phyloP scores from a whole-genome alignment of 768 basidiomycete species.

The Mycena pura region DNA sequence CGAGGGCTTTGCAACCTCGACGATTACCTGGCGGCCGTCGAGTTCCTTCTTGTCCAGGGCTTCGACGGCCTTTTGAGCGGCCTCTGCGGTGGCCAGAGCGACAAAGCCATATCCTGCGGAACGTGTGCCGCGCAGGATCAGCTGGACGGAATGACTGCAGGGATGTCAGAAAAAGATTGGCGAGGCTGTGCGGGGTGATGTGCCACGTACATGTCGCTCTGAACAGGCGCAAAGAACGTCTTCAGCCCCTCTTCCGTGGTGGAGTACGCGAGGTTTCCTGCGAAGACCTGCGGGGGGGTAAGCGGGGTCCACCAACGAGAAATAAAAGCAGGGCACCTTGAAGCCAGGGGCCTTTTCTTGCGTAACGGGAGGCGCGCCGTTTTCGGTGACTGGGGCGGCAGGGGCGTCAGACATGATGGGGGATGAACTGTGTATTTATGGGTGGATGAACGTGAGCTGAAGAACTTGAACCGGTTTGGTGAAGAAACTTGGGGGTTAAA shows the following conservation, averaged over 20 bases:
- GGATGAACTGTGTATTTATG: constrained; percentile 61
- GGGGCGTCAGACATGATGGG: constrained; percentile 90
- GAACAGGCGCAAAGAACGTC: constrained; percentile 90
- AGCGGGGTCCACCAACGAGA: constrained; percentile 19
- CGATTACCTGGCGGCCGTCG: constrained; percentile 86
- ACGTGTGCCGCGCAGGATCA: constrained; percentile 85
- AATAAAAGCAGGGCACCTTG: constrained; percentile 63
- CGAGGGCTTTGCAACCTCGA: constrained; percentile 92
- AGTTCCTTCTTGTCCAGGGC: constrained; percentile 87
- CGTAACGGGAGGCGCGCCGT: constrained; percentile 83
- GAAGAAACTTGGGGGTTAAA: constrained; percentile 83
- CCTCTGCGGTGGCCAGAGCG: constrained; percentile 78
- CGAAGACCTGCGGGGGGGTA: constrained; percentile 72
- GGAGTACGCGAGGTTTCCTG: constrained; percentile 93
- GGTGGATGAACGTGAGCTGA: constrained; percentile 61
- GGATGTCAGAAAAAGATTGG: constrained; percentile 27
- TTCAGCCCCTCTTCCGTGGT: constrained; percentile 95
- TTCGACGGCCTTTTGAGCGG: constrained; percentile 87
- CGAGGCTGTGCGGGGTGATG: constrained; percentile 47
- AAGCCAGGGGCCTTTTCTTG: constrained; percentile 74
- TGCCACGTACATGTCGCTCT: constrained; percentile 83
- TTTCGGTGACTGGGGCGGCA: constrained; percentile 82
- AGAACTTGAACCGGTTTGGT: constrained; percentile 90
- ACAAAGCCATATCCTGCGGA: constrained; percentile 96
- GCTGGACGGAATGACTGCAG: constrained; percentile 77